Conservation (phyloP, 148 eudicot genomes). For the Vaccinium corymbosum region DNA sequence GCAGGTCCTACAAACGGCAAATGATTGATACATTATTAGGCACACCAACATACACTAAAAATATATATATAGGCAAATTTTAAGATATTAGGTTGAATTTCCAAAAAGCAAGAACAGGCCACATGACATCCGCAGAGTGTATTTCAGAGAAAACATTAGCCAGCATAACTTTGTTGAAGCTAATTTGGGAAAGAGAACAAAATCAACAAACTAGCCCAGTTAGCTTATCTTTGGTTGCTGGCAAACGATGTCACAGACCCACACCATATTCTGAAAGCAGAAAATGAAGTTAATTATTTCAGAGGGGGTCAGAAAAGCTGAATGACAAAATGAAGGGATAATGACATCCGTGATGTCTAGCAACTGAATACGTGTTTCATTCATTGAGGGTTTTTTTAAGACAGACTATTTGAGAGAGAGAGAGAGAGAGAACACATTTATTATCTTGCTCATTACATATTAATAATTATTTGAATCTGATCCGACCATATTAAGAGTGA, state of each 20-base stretch:
- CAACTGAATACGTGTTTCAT: neutral
- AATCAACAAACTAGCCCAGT: neutral
- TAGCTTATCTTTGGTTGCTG: conserved; percentile 5
- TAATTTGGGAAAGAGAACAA: neutral
- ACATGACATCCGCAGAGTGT: neutral
- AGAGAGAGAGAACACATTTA: neutral
- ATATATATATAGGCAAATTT: neutral
- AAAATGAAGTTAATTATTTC: neutral
- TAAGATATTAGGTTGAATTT: neutral
- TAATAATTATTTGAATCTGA: neutral
- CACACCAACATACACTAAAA: neutral
- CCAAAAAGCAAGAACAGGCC: neutral
- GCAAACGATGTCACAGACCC: neutral
- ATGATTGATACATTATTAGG: neutral
- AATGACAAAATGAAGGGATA: neutral
- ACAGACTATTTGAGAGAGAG: neutral
- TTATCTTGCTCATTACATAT: neutral
- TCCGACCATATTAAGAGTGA: neutral
- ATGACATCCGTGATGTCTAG: neutral
- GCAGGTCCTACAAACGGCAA: conserved; percentile 52
- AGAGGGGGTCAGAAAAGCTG: neutral
- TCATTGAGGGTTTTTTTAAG: neutral
- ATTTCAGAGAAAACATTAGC: neutral
- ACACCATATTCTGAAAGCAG: conserved; percentile 7
- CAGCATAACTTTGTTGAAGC: neutral